These are phyloP conservation scores for Apophysomyces sp. DNA, from an alignment of 371 early-diverging fungal genomes.

Conservation along the genomic window DNA sequence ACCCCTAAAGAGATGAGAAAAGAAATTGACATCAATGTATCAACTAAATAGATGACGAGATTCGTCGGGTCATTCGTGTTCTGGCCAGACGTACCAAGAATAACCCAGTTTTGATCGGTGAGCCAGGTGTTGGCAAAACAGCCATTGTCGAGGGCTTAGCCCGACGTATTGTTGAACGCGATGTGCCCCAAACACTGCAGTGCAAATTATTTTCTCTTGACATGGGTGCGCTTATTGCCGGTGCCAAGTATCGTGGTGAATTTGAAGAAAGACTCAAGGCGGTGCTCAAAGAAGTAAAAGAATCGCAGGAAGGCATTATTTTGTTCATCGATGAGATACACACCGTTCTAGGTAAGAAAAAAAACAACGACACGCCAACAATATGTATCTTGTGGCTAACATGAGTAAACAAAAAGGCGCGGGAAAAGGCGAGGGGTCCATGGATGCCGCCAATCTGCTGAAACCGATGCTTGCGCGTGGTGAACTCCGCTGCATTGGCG, in stretches of 20 bases:
- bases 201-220: slow-evolving; percentile 92
- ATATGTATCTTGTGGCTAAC: too few relatives aligned
- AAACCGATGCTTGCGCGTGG: slow-evolving; percentile 90
- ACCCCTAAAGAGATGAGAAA: not conserved
- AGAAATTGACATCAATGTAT: not conserved
- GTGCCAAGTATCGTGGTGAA: slow-evolving; percentile 95
- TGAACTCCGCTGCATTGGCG: slow-evolving; percentile 84
- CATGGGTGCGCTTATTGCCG: slow-evolving; percentile 91
- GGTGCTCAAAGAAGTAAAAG: slow-evolving; percentile 94
- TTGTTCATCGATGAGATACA: slow-evolving; percentile 99
- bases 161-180: slow-evolving; percentile 92
- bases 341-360: slow-evolving; percentile 65
- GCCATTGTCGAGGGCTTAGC: slow-evolving; percentile 97
- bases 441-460: slow-evolving; percentile 94
- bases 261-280: slow-evolving; percentile 99
- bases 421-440: slow-evolving; percentile 88
- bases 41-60: slow-evolving; percentile 63
- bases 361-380: not conserved
- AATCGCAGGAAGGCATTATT: slow-evolving; percentile 88
- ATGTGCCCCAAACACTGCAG: slow-evolving; percentile 90
- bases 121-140: slow-evolving; percentile 95
- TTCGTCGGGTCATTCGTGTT: slow-evolving; percentile 82
- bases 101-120: slow-evolving; percentile 87
- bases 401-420: too few relatives aligned
- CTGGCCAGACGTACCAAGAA: slow-evolving; percentile 85